These are phyloP conservation scores for Larix kaempferi DNA, from an alignment of 75 land plant species.

Conservation along the genomic window DNA sequence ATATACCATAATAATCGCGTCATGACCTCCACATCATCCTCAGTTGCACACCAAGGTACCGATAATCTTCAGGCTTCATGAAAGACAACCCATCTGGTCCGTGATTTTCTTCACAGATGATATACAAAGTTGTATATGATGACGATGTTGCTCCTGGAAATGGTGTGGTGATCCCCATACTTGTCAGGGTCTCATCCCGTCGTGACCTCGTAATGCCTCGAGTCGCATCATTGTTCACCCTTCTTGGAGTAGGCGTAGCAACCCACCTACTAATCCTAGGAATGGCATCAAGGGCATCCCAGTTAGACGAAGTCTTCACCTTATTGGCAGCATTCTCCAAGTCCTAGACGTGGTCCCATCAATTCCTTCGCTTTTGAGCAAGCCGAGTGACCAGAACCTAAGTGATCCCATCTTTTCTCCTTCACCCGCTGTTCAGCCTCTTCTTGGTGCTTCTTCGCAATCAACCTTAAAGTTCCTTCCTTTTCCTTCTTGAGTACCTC, in stretches of 20 bases:
- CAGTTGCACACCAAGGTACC: slow-evolving; percentile 81
- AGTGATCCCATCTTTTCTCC: slow-evolving; percentile 23
- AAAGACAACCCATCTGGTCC: slow-evolving; percentile 89
- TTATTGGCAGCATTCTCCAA: slow-evolving; percentile 47
- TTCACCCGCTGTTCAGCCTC: slow-evolving; percentile 49
- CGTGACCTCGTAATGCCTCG: slow-evolving; percentile 77
- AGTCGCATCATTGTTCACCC: slow-evolving; percentile 77
- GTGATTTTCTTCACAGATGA: slow-evolving; percentile 94
- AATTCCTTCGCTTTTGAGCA: slow-evolving; percentile 79
- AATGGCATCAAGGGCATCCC: slow-evolving; percentile 93
- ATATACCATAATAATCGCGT: no score
- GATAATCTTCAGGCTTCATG: slow-evolving; percentile 97
- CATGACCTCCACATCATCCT: slow-evolving; percentile 92
- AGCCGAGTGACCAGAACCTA: slow-evolving; percentile 17
- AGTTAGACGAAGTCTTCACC: slow-evolving; percentile 60
- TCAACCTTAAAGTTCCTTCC: slow-evolving; percentile 67
- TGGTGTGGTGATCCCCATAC: slow-evolving; percentile 91
- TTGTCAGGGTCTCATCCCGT: slow-evolving; percentile 97
- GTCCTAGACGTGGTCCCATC: slow-evolving; percentile 92
- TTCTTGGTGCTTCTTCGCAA: slow-evolving; percentile 83
- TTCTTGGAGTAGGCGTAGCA: slow-evolving; percentile 93
- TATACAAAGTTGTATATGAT: slow-evolving; percentile 74
- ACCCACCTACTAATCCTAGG: slow-evolving; percentile 93
- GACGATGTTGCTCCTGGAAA: slow-evolving; percentile 77
- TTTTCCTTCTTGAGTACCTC: slow-evolving; percentile 62